A percentile compares a stretch with the other conserved stretches of the same genome.
Evolutionary conservation across 139 green algal species (phyloP).

Genomic region (Monoraphidium neglectum): DNA sequence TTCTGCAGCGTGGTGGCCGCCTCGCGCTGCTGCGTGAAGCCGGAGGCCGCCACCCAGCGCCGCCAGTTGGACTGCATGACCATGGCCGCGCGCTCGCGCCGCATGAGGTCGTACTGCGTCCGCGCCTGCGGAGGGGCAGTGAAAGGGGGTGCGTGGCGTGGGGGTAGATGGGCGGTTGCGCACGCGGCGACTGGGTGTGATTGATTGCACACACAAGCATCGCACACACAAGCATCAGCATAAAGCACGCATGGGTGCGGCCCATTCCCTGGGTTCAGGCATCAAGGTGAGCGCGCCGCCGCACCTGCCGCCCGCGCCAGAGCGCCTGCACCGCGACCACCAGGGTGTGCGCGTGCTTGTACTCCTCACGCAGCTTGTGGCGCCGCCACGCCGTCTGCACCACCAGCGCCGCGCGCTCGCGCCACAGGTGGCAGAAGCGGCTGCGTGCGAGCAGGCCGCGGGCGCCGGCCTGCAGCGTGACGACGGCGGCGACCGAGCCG

Average conservation of each 20-base stretch:
- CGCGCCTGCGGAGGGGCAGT: too few relatives aligned
- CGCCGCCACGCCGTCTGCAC: conserved; percentile 74
- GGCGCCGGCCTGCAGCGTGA: conserved; percentile 38
- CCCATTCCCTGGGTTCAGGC: too few relatives aligned
- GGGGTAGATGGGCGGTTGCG: too few relatives aligned
- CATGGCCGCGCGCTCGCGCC: conserved; percentile 15
- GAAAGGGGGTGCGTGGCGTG: too few relatives aligned
- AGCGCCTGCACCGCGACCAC: conserved; percentile 42
- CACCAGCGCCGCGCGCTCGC: conserved; percentile 62
- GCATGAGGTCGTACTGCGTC: too few relatives aligned
- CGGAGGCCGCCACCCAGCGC: background rate
- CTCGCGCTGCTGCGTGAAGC: conserved; percentile 1
- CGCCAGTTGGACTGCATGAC: conserved; percentile 25
- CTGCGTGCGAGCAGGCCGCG: conserved; percentile 50
- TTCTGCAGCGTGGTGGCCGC: conserved; percentile 21
- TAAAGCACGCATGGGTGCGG: too few relatives aligned
- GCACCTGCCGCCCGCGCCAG: conserved; percentile 43
- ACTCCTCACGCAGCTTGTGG: conserved; percentile 43
- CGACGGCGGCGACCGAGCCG: background rate
- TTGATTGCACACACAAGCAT: background rate
- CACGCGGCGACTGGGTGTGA: too few relatives aligned
- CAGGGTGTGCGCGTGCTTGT: background rate
- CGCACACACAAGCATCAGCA: conserved; percentile 23
- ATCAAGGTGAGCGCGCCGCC: conserved; percentile 25
- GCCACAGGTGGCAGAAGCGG: conserved; percentile 40